phyloP scores from a whole-genome alignment of 352 stramenopile species.

The Pythium aquatile region DNA sequence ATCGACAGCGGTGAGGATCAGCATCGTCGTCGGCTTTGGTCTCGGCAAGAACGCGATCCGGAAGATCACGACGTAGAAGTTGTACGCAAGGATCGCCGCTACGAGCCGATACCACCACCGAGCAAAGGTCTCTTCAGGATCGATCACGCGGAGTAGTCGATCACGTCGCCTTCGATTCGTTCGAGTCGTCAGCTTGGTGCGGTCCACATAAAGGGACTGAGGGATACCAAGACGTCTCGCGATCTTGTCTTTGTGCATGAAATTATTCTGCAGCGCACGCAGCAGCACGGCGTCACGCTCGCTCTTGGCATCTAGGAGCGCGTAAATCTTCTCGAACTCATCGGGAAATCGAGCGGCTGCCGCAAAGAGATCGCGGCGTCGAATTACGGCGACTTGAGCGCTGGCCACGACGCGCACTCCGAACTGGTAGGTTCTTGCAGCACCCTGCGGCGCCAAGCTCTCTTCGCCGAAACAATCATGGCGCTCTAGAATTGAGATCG shows the following conservation, averaged over 20 bases:
- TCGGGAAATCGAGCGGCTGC: conserved; percentile 43
- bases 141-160: conserved; percentile 25
- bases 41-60: conserved; percentile 30
- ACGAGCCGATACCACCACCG: conserved; percentile 61
- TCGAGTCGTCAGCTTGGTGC: conserved; percentile 24
- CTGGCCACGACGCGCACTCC: conserved; percentile 58
- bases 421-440: conserved; percentile 36
- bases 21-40: conserved; percentile 3
- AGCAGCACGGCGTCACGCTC: conserved; percentile 23
- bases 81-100: conserved; percentile 39
- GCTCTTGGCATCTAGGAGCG: conserved; percentile 9
- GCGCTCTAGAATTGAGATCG: conserved; percentile 49
- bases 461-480: conserved; percentile 66
- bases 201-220: conserved; percentile 45
- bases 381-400: conserved; percentile 44
- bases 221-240: conserved; percentile 38
- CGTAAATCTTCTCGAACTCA: conserved; percentile 22
- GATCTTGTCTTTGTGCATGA: conserved; percentile 49
- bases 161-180: not conserved
- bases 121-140: conserved; percentile 44
- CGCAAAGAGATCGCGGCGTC: conserved; percentile 37
- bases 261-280: conserved; percentile 37
- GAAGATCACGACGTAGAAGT: conserved; percentile 37
- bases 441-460: conserved; percentile 30
- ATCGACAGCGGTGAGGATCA: conserved; percentile 20